Evolutionary conservation across 306 rosid genomes (phyloP), one percentile per base, ranked within the genome.

Genomic region (Neltuma alba): DNA sequence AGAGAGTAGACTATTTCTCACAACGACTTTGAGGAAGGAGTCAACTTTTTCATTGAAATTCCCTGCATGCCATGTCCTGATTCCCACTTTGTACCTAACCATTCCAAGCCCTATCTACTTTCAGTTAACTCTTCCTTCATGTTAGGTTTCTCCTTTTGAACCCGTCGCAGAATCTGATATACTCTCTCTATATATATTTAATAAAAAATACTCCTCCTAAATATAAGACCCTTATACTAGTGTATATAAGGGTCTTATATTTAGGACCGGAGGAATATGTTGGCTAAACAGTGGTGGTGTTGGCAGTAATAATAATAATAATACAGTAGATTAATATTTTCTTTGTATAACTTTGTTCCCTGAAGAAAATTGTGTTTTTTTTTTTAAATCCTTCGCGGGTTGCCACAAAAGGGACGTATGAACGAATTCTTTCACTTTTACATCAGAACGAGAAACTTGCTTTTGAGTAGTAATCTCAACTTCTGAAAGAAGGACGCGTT

Each of bases 371-470:
- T 25, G 20, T 18, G 8, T 63, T 36, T 34, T 36, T 42, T 42
- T 41, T 2, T 11, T 11, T 11, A 1, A 10, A 8, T 64, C 42
- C 42, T 63, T 20, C 23, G 38, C 20, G 12, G 68, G 5, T 2
- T 16, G 6, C 36, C 34, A 8, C 23, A 62, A 10, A 61, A 6
- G 68, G 11, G 0, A 15, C 2, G 15, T 34, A 65, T 34, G 21
- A 31, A 62, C 31, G 40, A 18, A 27, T 28, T 60, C 14, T 28
- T n/a, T 60, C 66, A 60, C 14, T 28, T 25, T 58, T 58, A 27
- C 64, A 23, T 69, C 55, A 72, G 58, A 36, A 63, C 9, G 33
- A 73, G n/a, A 37, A 64, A 55, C 78, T 72, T 79, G 47, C 54
- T 15, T 65, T 77, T 66, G 57, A 65, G 67, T 54, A 28, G 47